phyloP scores from a whole-genome alignment of 768 basidiomycete species.

The Amanita pallidorosea region DNA sequence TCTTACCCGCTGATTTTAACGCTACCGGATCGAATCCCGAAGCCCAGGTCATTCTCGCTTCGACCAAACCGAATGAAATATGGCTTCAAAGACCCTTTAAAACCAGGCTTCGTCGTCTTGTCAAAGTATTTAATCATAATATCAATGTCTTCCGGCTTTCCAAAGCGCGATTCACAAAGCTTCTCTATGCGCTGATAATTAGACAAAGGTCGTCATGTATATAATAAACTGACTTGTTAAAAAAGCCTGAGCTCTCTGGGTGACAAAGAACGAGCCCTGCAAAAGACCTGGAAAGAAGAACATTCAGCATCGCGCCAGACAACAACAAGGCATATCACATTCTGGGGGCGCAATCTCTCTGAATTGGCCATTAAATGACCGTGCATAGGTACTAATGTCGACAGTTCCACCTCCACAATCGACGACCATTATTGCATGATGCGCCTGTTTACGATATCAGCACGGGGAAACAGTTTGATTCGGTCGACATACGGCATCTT shows the following conservation, averaged over 20 bases:
- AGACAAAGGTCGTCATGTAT: neutral
- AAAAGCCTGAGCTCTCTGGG: neutral
- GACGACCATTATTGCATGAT: neutral
- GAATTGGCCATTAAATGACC: neutral
- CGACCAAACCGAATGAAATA: constrained; percentile 39
- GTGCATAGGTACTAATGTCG: neutral
- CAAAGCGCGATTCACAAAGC: neutral
- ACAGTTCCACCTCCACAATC: neutral
- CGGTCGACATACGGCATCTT: constrained; percentile 11
- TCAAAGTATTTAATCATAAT: constrained; percentile 14
- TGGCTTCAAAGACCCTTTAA: constrained; percentile 25
- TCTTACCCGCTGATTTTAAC: constrained; percentile 8
- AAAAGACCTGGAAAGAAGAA: neutral
- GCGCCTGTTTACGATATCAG: neutral
- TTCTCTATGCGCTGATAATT: constrained; percentile 14
- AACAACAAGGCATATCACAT: constrained; percentile 11
- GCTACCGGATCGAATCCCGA: constrained; percentile 33
- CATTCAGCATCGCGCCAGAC: constrained; percentile 18
- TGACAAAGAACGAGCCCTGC: constrained; percentile 4
- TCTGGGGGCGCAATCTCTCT: neutral
- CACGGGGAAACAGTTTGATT: neutral
- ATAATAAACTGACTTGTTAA: neutral
- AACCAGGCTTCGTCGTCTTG: constrained; percentile 33
- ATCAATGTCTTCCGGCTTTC: neutral
- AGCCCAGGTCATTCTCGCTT: constrained; percentile 27